Base-by-base conservation (phyloP, 495 filamentous ascomycete species). In the Podospora bellae-mahoneyi region DNA sequence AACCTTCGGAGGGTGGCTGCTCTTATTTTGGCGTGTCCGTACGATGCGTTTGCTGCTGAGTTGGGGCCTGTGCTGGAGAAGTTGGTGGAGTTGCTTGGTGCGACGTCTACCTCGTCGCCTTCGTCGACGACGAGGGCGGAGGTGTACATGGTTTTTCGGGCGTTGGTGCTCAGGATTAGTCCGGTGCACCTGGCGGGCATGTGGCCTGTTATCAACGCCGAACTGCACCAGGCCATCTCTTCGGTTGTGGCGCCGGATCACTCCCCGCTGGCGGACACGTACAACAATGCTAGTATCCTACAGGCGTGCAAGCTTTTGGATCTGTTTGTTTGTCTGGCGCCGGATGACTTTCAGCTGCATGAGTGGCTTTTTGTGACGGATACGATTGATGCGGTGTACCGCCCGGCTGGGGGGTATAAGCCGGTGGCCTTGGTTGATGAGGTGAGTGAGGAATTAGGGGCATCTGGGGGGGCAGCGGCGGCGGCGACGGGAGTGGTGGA, bases 311-410 rank as follows among this genome's bases (percentile, higher is more conserved):
- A 97, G 74, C 85, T 99, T 2, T 83, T 99, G 6, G 96, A 97
- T 67, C 81, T 90, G 26, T 80, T 99, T 5, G 82, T 99, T 28
- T 86, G 91, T n/a, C 82, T 92, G 19, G 89, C 89, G 4, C 95
- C 93, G 0, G 96, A 99, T 69, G 95, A 98, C 74, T 99, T 97
- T 77, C 95, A 98, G 76, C 83, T 97, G 54, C 86, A 93, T 65
- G 92, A 97, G 80, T 99, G 95, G 95, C 85, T 98, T 19, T 99
- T 96, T 77, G 88, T 98, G 27, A 94, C 93, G 5, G 96, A 99
- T 75, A 97, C 94, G 48, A 94, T 97, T 71, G 95, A 99, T 74
- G 93, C 96, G 1, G 92, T 98, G 26, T 98, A 98, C 74, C 87
- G 90, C 18, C 89, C 93, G 1, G 78, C 86, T n/a, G 79, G 83